phyloP scores from a whole-genome alignment of 352 stramenopile genomes.

The Phytophthora cryptogea region DNA sequence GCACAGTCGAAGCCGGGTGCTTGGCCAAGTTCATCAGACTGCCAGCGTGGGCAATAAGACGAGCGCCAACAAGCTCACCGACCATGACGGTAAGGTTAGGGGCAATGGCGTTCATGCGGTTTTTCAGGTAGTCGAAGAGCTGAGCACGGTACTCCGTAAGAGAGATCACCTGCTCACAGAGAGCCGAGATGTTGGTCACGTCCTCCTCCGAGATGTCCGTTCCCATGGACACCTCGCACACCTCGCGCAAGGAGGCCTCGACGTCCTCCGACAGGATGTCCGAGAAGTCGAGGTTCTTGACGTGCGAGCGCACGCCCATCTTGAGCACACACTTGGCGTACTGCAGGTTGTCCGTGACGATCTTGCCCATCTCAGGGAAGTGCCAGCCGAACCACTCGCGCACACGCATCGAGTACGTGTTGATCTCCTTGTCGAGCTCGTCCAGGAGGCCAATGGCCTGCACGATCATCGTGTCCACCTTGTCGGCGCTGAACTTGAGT shows the following conservation, averaged over 20 bases:
- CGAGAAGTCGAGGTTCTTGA: slow-evolving; percentile 93
- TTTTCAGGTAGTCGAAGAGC: slow-evolving; percentile 99
- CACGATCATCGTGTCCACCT: slow-evolving; percentile 99
- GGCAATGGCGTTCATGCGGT: slow-evolving; percentile 99
- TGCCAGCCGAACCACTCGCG: slow-evolving; percentile 99
- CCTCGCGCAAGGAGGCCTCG: slow-evolving; percentile 96
- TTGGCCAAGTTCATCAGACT: slow-evolving; percentile 99
- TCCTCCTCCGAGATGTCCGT: slow-evolving; percentile 99
- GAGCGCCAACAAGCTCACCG: slow-evolving; percentile 98
- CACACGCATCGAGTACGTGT: slow-evolving; percentile 99
- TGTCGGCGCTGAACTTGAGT: slow-evolving; percentile 99
- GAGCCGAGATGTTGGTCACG: slow-evolving; percentile 95
- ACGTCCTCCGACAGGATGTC: slow-evolving; percentile 90
- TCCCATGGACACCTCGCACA: slow-evolving; percentile 99
- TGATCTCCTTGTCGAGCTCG: slow-evolving; percentile 99
- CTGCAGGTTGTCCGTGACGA: slow-evolving; percentile 98
- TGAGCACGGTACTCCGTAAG: slow-evolving; percentile 92
- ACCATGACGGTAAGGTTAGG: slow-evolving; percentile 99
- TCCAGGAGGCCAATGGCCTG: slow-evolving; percentile 99
- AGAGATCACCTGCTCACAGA: slow-evolving; percentile 93
- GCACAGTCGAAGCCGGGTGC: slow-evolving; percentile 98
- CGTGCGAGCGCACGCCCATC: slow-evolving; percentile 93
- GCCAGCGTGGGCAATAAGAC: slow-evolving; percentile 99
- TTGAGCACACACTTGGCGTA: slow-evolving; percentile 98
- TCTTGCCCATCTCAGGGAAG: slow-evolving; percentile 97